Evolutionary conservation across 192 early-diverging fungal genomes (phyloP).

Genomic region (Coemansia sp.): DNA sequence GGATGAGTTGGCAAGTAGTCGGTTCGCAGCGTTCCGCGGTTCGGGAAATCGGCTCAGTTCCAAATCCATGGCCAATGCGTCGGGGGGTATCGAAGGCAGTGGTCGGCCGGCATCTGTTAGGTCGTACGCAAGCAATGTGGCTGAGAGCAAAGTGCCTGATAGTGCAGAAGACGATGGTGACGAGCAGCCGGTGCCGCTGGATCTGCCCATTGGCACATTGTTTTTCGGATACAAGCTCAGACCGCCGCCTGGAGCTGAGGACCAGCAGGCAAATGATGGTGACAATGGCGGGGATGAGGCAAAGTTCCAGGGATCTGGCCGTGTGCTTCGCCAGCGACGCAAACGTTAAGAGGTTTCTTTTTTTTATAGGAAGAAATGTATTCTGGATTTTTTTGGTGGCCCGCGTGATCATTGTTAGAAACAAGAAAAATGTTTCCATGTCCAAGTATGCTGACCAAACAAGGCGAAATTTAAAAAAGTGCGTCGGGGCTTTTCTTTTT

Average conservation of each 20-base stretch:
- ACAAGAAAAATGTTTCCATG: background rate
- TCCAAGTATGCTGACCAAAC: background rate
- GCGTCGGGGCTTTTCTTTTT: too few species aligned
- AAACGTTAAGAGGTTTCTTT: conserved; percentile 32
- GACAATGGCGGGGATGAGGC: background rate
- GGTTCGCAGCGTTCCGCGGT: conserved; percentile 21
- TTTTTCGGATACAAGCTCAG: conserved; percentile 87
- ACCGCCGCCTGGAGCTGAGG: conserved; percentile 55
- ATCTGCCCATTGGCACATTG: conserved; percentile 81
- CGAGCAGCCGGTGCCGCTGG: conserved; percentile 64
- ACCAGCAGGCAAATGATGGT: background rate
- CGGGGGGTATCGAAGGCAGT: background rate
- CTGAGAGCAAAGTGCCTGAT: conserved; percentile 10
- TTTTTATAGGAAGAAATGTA: background rate
- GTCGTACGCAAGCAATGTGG: conserved; percentile 28
- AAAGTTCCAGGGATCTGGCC: conserved; percentile 40
- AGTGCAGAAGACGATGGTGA: conserved; percentile 8
- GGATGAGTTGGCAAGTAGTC: conserved; percentile 11
- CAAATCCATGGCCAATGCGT: conserved; percentile 2
- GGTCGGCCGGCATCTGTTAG: conserved; percentile 16
- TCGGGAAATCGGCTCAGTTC: conserved; percentile 19
- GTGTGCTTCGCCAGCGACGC: conserved; percentile 40
- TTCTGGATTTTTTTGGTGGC: background rate
- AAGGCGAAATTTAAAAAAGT: too few species aligned
- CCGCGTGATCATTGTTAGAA: too few species aligned